Evolutionary conservation across 495 filamentous ascomycete genomes (phyloP), one percentile per base, ranked within the genome.

Genomic region (Cairneyella variabilis): DNA sequence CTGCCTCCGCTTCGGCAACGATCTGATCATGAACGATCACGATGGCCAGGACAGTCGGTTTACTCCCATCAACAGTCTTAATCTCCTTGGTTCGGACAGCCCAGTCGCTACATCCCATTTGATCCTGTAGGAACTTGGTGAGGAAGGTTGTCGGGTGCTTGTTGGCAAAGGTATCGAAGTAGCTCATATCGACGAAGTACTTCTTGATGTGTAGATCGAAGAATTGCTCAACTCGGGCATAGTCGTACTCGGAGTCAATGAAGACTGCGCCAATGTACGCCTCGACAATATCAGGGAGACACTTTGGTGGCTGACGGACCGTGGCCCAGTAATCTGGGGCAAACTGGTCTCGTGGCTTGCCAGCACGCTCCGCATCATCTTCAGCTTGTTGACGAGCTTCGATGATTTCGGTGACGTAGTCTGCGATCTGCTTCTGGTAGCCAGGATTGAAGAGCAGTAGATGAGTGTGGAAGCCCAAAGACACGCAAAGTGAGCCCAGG

Each of bases 201-300:
- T 82, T 82, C 51, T 73, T 76, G 53, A 98, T 77, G 52, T 90
- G 80, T 6, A 55, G 66, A 20, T 83, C 65, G 69, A 96, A 95
- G 70, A 97, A 97, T 3, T 63, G 65, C 57, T 89, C 82, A 1
- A 97, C 83, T 16, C 83, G 71, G 2, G 60, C 58, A 67, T 83
- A 97, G 53, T 92, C 71, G 69, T 91, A 97, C 28, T 79, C 76
- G 3, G 90, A 92, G 69, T 98, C 93, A 17, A 98, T 83, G 64
- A 97, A 98, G 3, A 95, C 74, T 18, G 93, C 92, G 3, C 89
- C 95, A 18, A 97, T 69, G 62, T 91, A 96, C 0, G 93, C 76
- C 71, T 98, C 93, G 3, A 97, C 74, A 53, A 96, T 83, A 60
- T 98, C 93, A 0, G 91, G 80, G 10, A 98, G 77, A 47, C 82